phyloP scores from a whole-genome alignment of 352 stramenopile species.

The Phytophthora cajani region DNA sequence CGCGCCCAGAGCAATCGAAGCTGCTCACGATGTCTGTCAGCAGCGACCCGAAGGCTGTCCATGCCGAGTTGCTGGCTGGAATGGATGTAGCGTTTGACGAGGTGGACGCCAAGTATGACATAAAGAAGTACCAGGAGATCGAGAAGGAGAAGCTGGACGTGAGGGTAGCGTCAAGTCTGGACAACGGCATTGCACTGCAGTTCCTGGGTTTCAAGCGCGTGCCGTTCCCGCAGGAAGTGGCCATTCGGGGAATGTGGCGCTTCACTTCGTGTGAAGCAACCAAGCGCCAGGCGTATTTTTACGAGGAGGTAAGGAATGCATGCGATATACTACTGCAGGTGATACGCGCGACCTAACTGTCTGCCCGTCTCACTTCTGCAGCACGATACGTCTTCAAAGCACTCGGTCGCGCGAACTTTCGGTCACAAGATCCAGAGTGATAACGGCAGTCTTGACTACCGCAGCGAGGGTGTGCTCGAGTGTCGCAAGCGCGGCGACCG shows the following conservation, averaged over 20 bases:
- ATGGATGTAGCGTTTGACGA: conserved; percentile 31
- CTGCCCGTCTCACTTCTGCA: not conserved
- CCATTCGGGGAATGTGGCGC: conserved; percentile 45
- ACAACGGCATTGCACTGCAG: conserved; percentile 36
- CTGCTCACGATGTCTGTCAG: conserved; percentile 23
- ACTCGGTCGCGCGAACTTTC: conserved; percentile 36
- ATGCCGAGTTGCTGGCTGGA: conserved; percentile 32
- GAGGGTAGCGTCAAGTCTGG: conserved; percentile 30
- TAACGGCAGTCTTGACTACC: conserved; percentile 40
- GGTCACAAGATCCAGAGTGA: conserved; percentile 47
- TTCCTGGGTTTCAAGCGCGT: conserved; percentile 42
- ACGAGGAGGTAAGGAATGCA: conserved; percentile 36
- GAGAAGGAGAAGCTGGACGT: conserved; percentile 33
- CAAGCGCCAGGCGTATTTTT: conserved; percentile 36
- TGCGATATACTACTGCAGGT: not conserved
- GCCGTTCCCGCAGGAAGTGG: conserved; percentile 37
- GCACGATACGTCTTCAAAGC: conserved; percentile 28
- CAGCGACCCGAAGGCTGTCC: conserved; percentile 29
- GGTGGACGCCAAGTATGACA: conserved; percentile 32
- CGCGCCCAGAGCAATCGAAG: conserved; percentile 20
- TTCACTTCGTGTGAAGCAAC: conserved; percentile 41
- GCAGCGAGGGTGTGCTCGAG: conserved; percentile 44
- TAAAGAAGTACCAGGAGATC: conserved; percentile 24
- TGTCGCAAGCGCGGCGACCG: conserved; percentile 44
- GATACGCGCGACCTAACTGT: not conserved